These are phyloP conservation scores for Monoraphidium neglectum DNA, from an alignment of 139 green algal genomes.

Conservation along the genomic window DNA sequence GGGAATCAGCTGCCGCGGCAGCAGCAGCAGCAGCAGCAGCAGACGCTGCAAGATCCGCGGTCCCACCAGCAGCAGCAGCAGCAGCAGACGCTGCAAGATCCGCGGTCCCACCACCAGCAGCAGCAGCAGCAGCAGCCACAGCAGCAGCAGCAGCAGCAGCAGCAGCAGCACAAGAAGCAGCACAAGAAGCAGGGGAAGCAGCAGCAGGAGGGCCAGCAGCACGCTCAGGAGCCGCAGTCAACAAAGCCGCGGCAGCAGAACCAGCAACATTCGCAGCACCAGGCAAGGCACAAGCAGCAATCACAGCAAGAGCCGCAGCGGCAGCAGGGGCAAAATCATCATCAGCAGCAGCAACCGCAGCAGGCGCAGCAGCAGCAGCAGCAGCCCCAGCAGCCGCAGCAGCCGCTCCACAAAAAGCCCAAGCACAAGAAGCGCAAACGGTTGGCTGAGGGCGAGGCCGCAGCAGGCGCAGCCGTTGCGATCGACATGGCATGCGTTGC, in stretches of 20 bases:
- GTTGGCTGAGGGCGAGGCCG: background rate
- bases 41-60: background rate
- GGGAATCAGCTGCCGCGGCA: conserved; percentile 1
- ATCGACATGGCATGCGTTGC: background rate
- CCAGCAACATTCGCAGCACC: background rate
- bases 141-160: background rate
- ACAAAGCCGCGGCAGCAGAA: background rate
- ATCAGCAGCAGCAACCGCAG: conserved; percentile 3
- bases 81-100: background rate
- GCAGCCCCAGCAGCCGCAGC: conserved; percentile 2
- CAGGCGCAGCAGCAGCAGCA: conserved; percentile 1
- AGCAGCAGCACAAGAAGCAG: conserved; percentile 6
- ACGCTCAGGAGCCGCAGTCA: background rate
- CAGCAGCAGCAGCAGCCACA: background rate
- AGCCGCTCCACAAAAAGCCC: background rate
- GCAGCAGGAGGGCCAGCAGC: background rate
- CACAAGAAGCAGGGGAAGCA: background rate
- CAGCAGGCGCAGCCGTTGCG: conserved; percentile 6
- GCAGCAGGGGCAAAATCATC: conserved; percentile 18
- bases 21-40: conserved; percentile 3
- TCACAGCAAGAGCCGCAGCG: conserved; percentile 5
- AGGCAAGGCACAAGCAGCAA: background rate
- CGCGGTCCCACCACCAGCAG: background rate
- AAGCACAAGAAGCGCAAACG: conserved; percentile 19
- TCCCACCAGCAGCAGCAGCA: background rate